Base-by-base conservation (phyloP, 805 yeast species). In the Schwanniomyces yamadae region DNA sequence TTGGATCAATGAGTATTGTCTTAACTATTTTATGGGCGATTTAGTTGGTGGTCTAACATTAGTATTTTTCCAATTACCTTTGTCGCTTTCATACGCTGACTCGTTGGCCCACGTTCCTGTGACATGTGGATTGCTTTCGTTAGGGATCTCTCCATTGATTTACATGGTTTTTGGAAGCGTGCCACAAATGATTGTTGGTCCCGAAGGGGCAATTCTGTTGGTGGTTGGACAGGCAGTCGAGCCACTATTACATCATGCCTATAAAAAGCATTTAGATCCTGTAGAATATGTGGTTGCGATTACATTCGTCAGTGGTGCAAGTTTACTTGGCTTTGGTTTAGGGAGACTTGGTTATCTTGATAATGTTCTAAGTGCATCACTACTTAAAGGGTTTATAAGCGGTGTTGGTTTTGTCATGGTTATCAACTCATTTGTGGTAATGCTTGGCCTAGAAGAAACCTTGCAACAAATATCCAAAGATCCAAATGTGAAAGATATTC, bases 21-120 rank as follows among this genome's bases (percentile, higher is more conserved):
- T 42, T 1, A 42, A 38, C n/a, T 61, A 40, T 41, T 61, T 81
- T 28, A 16, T 75, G 2, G 73, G 78, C 14, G 99, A 91, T 52
- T 51, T 85, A 6, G 60, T 83, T 12, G 95, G 96, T 2, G 98
- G 99, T 0, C 50, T 88, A 4, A 81, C 97, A 0, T 59, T 90
- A 23, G 96, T 96, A 0, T 82, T 93, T 4, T 91, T 89, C 60
- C 97, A 90, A 56, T 78, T 91, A 32, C 98, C 99, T 1, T 66
- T 91, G 36, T 83, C 89, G 5, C 42, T 68, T 13, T 66, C 72
- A 2, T 68, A 66, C 40, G 63, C 73, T 10, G 57, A 63, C 2
- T 56, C 72, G 0, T 52, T 68, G 36, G 74, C 73, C 3, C 65
- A 68, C 37, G 71, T 66, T 1, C 73, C 74, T 0, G 64, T 66